These are phyloP conservation scores for Tylopilus sp. DNA, from an alignment of 1,284 basidiomycete species.

Conservation along the genomic window DNA sequence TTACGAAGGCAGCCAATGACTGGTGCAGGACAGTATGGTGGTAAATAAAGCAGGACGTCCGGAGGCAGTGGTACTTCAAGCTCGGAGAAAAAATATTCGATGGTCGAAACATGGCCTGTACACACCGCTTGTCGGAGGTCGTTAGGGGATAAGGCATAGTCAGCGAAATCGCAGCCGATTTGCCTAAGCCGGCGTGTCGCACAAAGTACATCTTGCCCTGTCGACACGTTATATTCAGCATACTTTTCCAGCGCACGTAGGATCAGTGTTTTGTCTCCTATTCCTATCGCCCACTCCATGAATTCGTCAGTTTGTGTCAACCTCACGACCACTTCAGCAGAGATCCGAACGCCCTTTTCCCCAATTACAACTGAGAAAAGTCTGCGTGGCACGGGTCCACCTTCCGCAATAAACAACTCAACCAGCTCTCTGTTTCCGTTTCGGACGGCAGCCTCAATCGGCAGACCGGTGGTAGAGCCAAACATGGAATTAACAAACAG, in stretches of 20 bases:
- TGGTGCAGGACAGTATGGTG: neutral
- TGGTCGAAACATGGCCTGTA: conserved; percentile 7
- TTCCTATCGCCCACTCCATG: conserved; percentile 16
- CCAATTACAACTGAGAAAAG: neutral
- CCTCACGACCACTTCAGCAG: neutral
- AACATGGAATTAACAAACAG: neutral
- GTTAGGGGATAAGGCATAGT: neutral
- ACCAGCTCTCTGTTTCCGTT: neutral
- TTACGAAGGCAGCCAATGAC: neutral
- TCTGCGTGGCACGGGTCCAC: conserved; percentile 15
- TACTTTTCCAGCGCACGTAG: conserved; percentile 4
- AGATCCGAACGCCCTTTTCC: rapidly evolving
- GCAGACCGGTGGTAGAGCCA: neutral
- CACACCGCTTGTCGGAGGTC: neutral
- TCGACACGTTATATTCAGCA: neutral
- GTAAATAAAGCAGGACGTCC: conserved; percentile 6
- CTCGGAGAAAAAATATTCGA: neutral
- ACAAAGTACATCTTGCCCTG: neutral
- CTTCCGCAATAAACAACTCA: conserved; percentile 18
- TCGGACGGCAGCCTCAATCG: conserved; percentile 16
- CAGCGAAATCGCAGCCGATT: conserved; percentile 5
- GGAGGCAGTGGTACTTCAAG: conserved; percentile 3
- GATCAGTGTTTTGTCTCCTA: neutral
- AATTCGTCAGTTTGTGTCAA: conserved; percentile 23
- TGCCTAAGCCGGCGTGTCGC: conserved; percentile 17